Evolutionary conservation across 768 basidiomycete species (phyloP).

Genomic region (Panellus pusillus): DNA sequence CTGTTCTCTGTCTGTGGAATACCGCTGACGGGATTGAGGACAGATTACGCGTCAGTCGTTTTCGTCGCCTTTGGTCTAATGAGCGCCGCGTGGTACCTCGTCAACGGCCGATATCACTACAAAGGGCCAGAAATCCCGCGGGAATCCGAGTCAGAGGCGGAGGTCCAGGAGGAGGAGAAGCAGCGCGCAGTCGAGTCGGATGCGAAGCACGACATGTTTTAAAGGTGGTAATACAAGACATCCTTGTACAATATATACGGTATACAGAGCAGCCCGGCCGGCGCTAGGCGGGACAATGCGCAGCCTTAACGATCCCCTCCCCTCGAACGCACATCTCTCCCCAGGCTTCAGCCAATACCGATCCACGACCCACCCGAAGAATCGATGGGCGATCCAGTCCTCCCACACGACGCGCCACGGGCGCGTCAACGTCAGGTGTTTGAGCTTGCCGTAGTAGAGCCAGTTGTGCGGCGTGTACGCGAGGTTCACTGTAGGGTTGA

Average conservation of each 20-base stretch:
- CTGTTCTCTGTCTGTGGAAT: neutral
- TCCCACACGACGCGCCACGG: slow-evolving; percentile 25
- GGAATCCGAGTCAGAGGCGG: neutral
- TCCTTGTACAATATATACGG: too few species aligned
- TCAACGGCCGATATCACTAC: slow-evolving; percentile 32
- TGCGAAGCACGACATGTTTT: too few species aligned
- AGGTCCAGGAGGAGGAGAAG: neutral
- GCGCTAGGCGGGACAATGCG: neutral
- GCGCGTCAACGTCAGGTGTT: slow-evolving; percentile 20
- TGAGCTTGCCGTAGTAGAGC: slow-evolving; percentile 22
- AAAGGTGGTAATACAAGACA: too few species aligned
- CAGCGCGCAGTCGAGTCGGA: neutral
- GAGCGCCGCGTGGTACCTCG: slow-evolving; percentile 60
- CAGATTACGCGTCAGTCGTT: slow-evolving; percentile 69
- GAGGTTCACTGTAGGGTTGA: slow-evolving; percentile 20
- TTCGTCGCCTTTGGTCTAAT: slow-evolving; percentile 62
- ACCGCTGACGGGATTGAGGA: neutral
- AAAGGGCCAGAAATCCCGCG: slow-evolving; percentile 12
- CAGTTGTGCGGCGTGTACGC: slow-evolving; percentile 23
- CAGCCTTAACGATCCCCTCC: slow-evolving; percentile 20
- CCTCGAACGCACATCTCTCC: slow-evolving; percentile 20
- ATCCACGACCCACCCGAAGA: slow-evolving; percentile 25
- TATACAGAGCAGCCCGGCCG: too few species aligned
- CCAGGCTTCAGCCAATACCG: slow-evolving; percentile 20
- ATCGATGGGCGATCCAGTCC: slow-evolving; percentile 24